Evolutionary conservation across 106 monocot species (phyloP), one percentile per base, ranked within the genome.

Genomic region (Narthecium ossifragum): DNA sequence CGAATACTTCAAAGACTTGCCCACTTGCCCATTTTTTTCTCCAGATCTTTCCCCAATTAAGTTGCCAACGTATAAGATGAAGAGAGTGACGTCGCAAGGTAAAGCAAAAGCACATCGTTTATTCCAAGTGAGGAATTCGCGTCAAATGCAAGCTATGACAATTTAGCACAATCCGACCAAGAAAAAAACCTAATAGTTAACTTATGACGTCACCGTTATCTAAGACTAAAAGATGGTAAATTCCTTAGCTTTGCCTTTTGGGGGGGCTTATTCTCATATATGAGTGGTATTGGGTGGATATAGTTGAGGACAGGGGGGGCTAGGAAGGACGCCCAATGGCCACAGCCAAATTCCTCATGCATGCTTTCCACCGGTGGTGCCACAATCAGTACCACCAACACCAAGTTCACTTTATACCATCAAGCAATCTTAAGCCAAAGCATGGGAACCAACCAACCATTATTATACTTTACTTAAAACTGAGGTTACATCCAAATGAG

Each of bases 401-500:
- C 37, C 3, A 45, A 27, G 45, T 45, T 61, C 60, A 29, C 43
- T 61, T 61, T 46, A 30, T 0, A n/a, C n/a, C 43, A 41, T 60
- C 26, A 60, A 43, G 57, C 22, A 0, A 57, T 57, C 24, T 30
- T 11, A 14, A 24, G 12, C 38, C 23, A 39, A 39, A 25, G 57
- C 37, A 58, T 58, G 36, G 57, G 57, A n/a, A 34, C 18, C 27
- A 27, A 22, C 37, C 38, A 38, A 11, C 30, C 10, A 37, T 59
- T 37, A 38, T 38, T 39, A 36, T 39, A 12, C 38, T 59, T 40
- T 9, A 14, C 32, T 20, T 57, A 32, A 28, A 34, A 57, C 14
- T 3, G 34, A 21, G 56, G n/a, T 57, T 57, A 18, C 6, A 15
- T 4, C 56, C 15, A 33, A 34, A 8, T 21, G 49, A 14, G 21